Conservation (phyloP, 352 stramenopile genomes). For the Peronospora farinosa region DNA sequence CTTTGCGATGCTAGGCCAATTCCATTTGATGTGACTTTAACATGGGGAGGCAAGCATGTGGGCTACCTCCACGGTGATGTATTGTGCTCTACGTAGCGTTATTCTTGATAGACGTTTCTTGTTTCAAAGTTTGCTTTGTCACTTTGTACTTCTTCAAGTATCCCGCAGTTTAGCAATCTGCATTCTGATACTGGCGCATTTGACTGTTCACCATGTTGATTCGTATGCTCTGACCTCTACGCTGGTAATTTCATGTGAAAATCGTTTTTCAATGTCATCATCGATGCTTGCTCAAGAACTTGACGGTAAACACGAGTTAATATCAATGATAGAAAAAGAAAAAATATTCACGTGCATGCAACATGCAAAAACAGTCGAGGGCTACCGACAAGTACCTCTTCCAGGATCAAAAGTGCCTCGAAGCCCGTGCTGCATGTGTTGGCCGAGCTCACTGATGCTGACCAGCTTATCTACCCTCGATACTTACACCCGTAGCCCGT, state of each 20-base stretch:
- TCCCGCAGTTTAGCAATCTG: constrained; percentile 14
- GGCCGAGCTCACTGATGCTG: constrained; percentile 4
- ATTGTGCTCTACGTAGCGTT: constrained; percentile 36
- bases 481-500: constrained; percentile 66
- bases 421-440: constrained; percentile 2
- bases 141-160: constrained; percentile 16
- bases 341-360: constrained; percentile 14
- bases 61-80: constrained; percentile 46
- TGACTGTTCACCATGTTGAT: constrained; percentile 28
- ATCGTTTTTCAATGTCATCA: too few relatives aligned
- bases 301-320: constrained; percentile 6
- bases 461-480: constrained; percentile 65
- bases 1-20: constrained; percentile 42
- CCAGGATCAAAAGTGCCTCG: constrained; percentile 11
- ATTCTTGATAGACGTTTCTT: constrained; percentile 1
- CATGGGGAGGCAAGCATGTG: constrained; percentile 67
- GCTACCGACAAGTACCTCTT: constrained; percentile 15
- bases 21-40: constrained; percentile 63
- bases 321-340: constrained; percentile 11
- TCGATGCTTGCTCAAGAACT: too few relatives aligned
- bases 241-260: too few relatives aligned
- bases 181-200: constrained; percentile 7
- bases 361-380: constrained; percentile 22
- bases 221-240: constrained; percentile 5
- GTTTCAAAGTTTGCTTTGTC: constrained; percentile 16